Evolutionary conservation across 2,329 filamentous ascomycete species (phyloP).

Genomic region (Penicillium polonicum): DNA sequence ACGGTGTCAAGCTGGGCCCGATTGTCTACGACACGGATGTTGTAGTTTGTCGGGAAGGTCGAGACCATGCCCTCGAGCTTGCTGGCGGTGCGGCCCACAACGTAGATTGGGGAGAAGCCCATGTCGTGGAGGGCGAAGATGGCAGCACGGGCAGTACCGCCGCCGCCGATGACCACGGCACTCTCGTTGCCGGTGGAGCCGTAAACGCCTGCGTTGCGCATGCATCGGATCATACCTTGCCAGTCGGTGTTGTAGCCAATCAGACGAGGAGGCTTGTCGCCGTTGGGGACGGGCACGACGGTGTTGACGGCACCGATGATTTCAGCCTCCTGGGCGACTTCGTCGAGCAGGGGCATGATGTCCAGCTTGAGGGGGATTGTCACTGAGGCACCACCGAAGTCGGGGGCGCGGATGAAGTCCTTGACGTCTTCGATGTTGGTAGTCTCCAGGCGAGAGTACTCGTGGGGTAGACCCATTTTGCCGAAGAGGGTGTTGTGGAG

Average conservation of each 20-base stretch:
- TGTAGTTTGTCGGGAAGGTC: constrained; percentile 72
- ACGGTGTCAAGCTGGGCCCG: constrained; percentile 53
- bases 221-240: constrained; percentile 81
- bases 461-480: constrained; percentile 75
- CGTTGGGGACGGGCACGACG: constrained; percentile 63
- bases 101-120: constrained; percentile 80
- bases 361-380: constrained; percentile 94
- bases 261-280: constrained; percentile 53
- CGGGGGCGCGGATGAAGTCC: constrained; percentile 63
- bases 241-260: constrained; percentile 94
- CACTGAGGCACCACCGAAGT: constrained; percentile 91
- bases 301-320: constrained; percentile 94
- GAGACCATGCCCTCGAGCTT: constrained; percentile 68
- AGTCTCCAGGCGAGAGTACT: constrained; percentile 77
- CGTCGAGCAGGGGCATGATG: constrained; percentile 77
- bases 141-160: constrained; percentile 87
- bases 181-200: constrained; percentile 45
- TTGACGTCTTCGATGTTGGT: constrained; percentile 60
- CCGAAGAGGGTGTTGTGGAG: constrained; percentile 85
- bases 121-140: constrained; percentile 84
- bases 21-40: constrained; percentile 63
- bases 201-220: constrained; percentile 66
- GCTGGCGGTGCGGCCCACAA: constrained; percentile 71
- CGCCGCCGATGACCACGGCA: constrained; percentile 83
- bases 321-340: constrained; percentile 73